Base-by-base conservation (phyloP, 2,329 filamentous ascomycete species). In the Ophiostoma triangulosporum region DNA sequence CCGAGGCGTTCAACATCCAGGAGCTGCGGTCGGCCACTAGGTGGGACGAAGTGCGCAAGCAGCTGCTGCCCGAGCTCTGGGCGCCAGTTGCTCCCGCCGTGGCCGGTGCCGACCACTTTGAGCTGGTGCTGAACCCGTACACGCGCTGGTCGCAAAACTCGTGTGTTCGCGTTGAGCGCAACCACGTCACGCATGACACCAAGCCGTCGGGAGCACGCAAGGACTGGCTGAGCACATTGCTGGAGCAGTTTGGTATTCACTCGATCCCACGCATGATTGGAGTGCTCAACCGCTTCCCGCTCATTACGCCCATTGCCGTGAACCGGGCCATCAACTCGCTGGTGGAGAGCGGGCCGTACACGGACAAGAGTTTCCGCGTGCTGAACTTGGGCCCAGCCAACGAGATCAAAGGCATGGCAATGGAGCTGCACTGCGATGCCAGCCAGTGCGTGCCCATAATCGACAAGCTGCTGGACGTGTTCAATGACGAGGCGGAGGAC, bases 121-220 rank as follows among this genome's bases (percentile, higher is more conserved):
- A 63, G 55, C 49, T 63, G 6, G 57, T 62, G 3, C 56, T 63
- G 17, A 62, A 62, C 40, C 62, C 62, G 0, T 63, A 63, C 52
- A 51, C 51, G 50, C 33, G 46, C 48, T 55, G 57, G 57, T 54
- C 45, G 1, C 48, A 56, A 43, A 52, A 57, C 36, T 53, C 58
- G 3, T 59, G 58, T 32, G 53, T 62, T 3, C 54, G 56, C 4
- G 55, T 62, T 6, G 59, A 60, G 49, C 56, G 62, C 8, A 56
- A 49, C 14, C 58, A 60, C 1, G 50, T 60, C 1, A 33, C 43
- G 1, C 32, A 35, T 5, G 35, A 36, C 24, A 53, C 54, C 4
- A 51, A 48, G 43, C 36, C 53, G 7, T 59, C 54, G 1, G 62
- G 62, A 2, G 54, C 53, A 12, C 59, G 62, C 38, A 56, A 57